These are phyloP conservation scores for Dendrocalamus sinicus DNA, from an alignment of 176 grass and related monocot species.

Conservation along the genomic window DNA sequence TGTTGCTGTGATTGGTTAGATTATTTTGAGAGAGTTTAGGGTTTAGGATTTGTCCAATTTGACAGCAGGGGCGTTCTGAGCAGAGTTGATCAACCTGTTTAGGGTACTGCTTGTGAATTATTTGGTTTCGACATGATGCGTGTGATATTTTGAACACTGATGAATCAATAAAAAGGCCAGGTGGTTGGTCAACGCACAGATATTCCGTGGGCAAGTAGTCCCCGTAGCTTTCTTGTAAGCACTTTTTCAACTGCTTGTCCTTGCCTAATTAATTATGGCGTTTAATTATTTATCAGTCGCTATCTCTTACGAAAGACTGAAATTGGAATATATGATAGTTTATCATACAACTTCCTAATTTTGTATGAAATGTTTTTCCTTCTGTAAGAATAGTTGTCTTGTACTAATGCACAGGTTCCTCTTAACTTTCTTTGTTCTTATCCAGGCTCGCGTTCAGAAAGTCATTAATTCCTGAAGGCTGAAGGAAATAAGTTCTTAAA, in stretches of 20 bases:
- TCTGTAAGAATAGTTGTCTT: slow-evolving; percentile 29
- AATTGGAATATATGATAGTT: neutral
- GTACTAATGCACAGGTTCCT: slow-evolving; percentile 17
- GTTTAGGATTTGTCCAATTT: slow-evolving; percentile 19
- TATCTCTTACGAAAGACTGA: too few relatives aligned
- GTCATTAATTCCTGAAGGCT: too few relatives aligned
- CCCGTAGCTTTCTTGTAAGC: slow-evolving; percentile 36
- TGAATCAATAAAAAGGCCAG: slow-evolving; percentile 5
- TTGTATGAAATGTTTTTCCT: neutral
- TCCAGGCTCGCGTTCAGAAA: neutral
- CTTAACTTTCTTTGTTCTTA: neutral
- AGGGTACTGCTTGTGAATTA: slow-evolving; percentile 29
- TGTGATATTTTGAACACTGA: slow-evolving; percentile 27
- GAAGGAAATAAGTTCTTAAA: too few relatives aligned
- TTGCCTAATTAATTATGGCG: slow-evolving; percentile 27
- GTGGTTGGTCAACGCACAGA: slow-evolving; percentile 31
- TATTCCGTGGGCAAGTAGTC: slow-evolving; percentile 18
- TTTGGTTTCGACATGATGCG: slow-evolving; percentile 11
- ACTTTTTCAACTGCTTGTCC: slow-evolving; percentile 29
- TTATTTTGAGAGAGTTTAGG: neutral
- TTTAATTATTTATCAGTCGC: too few relatives aligned
- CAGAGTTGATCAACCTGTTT: neutral
- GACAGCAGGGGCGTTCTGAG: neutral
- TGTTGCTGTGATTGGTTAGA: neutral
- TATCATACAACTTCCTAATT: neutral